Evolutionary conservation across 371 early-diverging fungal genomes (phyloP).

Genomic region (Mucor sp.): DNA sequence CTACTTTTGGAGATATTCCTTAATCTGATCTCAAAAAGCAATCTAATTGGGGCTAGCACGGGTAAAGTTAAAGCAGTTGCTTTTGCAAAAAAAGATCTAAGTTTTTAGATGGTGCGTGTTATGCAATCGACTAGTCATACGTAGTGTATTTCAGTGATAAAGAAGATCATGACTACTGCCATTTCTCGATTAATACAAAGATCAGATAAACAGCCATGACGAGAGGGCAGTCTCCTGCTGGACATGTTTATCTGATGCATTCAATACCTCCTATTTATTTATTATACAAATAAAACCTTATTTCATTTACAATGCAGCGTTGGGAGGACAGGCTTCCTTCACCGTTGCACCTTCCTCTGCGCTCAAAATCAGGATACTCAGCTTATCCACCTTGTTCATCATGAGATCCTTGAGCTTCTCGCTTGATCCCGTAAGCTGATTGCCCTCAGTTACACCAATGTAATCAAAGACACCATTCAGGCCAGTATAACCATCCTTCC

Average conservation of each 20-base stretch:
- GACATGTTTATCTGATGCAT: too few relatives aligned
- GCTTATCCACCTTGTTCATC: constrained; percentile 30
- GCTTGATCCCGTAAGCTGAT: constrained; percentile 23
- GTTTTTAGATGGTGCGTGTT: background rate
- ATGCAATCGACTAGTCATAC: background rate
- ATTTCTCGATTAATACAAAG: too few relatives aligned
- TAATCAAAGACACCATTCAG: constrained; percentile 65
- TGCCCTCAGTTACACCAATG: constrained; percentile 52
- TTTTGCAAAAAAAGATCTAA: background rate
- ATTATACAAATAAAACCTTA: background rate
- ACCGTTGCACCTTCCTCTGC: constrained; percentile 39
- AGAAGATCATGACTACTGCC: too few relatives aligned
- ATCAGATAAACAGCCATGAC: too few relatives aligned
- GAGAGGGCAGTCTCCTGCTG: too few relatives aligned
- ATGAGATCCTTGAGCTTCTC: constrained; percentile 12
- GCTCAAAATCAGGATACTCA: constrained; percentile 37
- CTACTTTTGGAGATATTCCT: background rate
- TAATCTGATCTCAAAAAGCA: background rate
- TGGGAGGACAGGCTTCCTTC: constrained; percentile 42
- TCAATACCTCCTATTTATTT: background rate
- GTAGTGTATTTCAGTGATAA: too few relatives aligned
- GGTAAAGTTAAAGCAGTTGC: background rate
- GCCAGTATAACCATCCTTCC: constrained; percentile 69
- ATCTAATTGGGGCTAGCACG: background rate
- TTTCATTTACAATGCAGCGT: background rate